Percentiles rank a stretch among this genome's conserved stretches.
phyloP scores from a whole-genome alignment of 345 rosid genomes.

The Syzygium aqueum region DNA sequence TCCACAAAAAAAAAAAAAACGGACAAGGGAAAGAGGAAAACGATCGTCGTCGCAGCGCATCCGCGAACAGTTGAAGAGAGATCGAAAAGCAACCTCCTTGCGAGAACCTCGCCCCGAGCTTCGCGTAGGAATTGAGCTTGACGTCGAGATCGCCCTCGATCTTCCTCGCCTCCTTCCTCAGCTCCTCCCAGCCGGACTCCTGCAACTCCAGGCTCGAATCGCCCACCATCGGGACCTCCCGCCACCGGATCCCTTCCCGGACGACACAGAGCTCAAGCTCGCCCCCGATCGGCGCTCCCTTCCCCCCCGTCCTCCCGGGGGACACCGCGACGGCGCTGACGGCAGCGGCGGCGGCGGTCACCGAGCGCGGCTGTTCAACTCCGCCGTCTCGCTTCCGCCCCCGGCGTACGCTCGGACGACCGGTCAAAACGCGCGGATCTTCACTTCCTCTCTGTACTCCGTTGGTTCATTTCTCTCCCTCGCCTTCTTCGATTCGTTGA shows the following conservation, averaged over 20 bases:
- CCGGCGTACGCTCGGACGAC: neutral
- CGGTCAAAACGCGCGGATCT: neutral
- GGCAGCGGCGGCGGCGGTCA: neutral
- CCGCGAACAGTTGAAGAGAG: neutral
- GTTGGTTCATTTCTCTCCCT: neutral
- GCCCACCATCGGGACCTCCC: conserved; percentile 47
- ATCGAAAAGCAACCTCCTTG: conserved; percentile 52
- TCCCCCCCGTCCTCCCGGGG: neutral
- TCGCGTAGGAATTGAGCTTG: conserved; percentile 95
- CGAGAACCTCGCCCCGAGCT: conserved; percentile 84
- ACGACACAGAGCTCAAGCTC: neutral
- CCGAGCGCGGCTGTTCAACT: neutral
- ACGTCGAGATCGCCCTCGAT: conserved; percentile 97
- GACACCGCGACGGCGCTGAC: neutral
- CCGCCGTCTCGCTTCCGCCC: neutral
- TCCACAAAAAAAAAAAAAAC: neutral
- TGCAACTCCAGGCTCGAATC: conserved; percentile 66
- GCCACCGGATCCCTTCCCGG: conserved; percentile 6
- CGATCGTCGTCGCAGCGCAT: neutral
- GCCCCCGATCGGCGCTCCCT: neutral
- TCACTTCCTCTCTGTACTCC: neutral
- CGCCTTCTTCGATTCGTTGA: neutral
- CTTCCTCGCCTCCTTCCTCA: conserved; percentile 85
- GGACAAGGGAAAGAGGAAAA: neutral
- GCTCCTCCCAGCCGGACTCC: conserved; percentile 98